These are phyloP conservation scores for Naganishia vishniacii DNA, from an alignment of 768 basidiomycete species.

Conservation along the genomic window DNA sequence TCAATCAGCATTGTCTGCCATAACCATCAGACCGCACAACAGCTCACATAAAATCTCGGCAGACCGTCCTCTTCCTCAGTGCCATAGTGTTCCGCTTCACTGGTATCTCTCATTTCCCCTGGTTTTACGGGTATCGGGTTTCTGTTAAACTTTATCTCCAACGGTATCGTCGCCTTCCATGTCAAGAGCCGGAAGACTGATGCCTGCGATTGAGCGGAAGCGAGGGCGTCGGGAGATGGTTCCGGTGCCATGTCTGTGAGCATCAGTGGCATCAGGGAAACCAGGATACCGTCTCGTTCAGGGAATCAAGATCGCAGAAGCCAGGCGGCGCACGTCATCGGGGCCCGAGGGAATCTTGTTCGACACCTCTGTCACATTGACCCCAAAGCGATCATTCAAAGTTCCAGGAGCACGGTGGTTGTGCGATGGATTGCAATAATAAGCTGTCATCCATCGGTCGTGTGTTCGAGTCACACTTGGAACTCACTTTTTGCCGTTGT, in stretches of 20 bases:
- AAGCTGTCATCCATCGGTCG: constrained; percentile 5
- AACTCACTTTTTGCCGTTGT: constrained; percentile 1
- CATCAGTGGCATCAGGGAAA: not conserved
- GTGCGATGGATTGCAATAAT: constrained; percentile 19
- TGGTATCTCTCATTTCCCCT: not conserved
- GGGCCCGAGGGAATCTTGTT: too few species aligned
- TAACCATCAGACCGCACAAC: not conserved
- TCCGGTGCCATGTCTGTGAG: not conserved
- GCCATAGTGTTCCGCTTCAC: not conserved
- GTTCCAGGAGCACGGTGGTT: constrained; percentile 22
- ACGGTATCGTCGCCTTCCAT: constrained; percentile 19
- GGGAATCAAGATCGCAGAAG: too few species aligned
- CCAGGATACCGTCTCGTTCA: too few species aligned
- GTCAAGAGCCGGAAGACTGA: constrained; percentile 13
- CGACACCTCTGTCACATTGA: not conserved
- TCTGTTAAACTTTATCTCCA: constrained; percentile 14
- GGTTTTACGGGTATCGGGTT: not conserved
- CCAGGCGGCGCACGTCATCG: too few species aligned
- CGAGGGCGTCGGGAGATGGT: not conserved
- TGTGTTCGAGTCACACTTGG: constrained; percentile 9
- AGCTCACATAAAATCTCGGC: constrained; percentile 27
- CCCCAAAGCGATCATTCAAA: not conserved
- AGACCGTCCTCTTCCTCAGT: constrained; percentile 9
- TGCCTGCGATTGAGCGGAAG: constrained; percentile 5
- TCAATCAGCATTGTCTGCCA: not conserved